Percentiles rank a stretch among this genome's conserved stretches.
These are phyloP conservation scores for Kingdonia uniflora DNA, from an alignment of 164 flowering plant species.

Conservation along the genomic window DNA sequence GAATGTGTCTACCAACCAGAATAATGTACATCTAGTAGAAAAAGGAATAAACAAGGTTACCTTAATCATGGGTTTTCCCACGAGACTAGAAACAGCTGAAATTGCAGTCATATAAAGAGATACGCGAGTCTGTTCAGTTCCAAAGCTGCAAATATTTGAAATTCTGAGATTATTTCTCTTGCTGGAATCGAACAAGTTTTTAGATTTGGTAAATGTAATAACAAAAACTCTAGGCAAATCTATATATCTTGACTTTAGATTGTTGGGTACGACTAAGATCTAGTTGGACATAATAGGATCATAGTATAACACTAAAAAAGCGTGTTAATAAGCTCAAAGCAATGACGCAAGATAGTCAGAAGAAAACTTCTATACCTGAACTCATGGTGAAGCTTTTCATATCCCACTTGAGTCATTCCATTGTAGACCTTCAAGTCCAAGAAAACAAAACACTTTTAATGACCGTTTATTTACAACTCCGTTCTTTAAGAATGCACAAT, in stretches of 20 bases:
- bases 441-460: background rate
- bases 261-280: too few relatives aligned
- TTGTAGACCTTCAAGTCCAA: conserved; percentile 56
- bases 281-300: too few relatives aligned
- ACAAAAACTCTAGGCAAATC: too few relatives aligned
- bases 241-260: too few relatives aligned
- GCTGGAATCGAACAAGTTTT: too few relatives aligned
- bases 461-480: background rate
- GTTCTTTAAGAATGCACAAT: background rate
- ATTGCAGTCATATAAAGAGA: conserved; percentile 80
- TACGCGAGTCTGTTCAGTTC: conserved; percentile 67
- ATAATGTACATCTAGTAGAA: background rate
- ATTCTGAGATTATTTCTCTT: background rate
- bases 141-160: conserved; percentile 49
- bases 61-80: conserved; percentile 58
- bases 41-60: conserved; percentile 21
- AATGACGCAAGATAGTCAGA: background rate
- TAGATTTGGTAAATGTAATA: too few relatives aligned
- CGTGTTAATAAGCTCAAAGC: background rate
- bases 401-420: conserved; percentile 88
- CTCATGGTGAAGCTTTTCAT: conserved; percentile 48
- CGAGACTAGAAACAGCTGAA: conserved; percentile 59
- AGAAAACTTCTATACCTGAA: conserved; percentile 43
- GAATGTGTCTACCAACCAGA: too few relatives aligned
- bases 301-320: background rate